Evolutionary conservation across 2,329 filamentous ascomycete species (phyloP), one percentile per base, ranked within the genome.

Genomic region (Alternaria sp.): DNA sequence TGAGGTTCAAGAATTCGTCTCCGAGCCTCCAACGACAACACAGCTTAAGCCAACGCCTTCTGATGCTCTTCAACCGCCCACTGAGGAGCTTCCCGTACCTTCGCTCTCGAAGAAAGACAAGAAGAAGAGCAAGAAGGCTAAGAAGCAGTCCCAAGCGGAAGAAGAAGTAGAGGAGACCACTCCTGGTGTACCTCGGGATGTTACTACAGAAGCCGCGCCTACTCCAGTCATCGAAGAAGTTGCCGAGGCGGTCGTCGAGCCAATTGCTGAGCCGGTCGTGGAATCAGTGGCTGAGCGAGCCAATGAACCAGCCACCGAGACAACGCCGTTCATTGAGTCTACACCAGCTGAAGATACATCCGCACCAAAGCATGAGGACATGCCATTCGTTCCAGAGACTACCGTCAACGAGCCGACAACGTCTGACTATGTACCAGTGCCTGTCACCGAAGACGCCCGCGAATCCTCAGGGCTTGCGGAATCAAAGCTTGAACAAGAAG

Each of bases 111-210:
- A 68, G 54, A 68, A 74, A 58, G 69, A 71, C 26, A 69, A 66
- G 53, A 75, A 75, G 58, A 75, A 72, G 55, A 60, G 45, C 5
- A 75, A 74, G 63, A 74, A 75, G 50, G 65, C 62, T 8, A 75
- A 74, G 57, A 67, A 61, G 23, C 67, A 70, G 26, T 67, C 67
- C 12, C 68, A 61, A 11, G 60, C 49, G n/a, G 61, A 43, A 5
- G 66, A 68, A 18, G 66, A 65, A 5, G 25, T 43, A 9, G 51
- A 64, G 8, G 59, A 71, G 8, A 30, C 43, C 23, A 37, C 63
- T 5, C 55, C 61, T 8, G 60, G 67, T 33, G 28, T 49, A 6
- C 54, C 59, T 41, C 33, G 46, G 12, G 55, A 65, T 10, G n/a
- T 23, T 2, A 33, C 15, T 18, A 55, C 61, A 7, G 55, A 58